phyloP scores from a whole-genome alignment of 2,329 filamentous ascomycete species.

The Calonectria pseudoturangicola region DNA sequence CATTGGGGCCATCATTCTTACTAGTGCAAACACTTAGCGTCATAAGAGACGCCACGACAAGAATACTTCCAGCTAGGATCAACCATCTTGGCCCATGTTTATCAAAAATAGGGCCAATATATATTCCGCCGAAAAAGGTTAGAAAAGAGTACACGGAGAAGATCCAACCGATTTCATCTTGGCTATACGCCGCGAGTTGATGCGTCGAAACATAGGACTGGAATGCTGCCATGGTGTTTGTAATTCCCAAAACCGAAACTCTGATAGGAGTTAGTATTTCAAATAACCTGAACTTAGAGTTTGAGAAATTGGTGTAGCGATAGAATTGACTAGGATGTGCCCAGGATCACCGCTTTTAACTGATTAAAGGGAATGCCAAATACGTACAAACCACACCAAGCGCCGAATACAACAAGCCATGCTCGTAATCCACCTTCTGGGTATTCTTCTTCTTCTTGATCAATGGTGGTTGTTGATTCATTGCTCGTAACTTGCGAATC shows the following conservation, averaged over 20 bases:
- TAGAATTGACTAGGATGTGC: too few species aligned
- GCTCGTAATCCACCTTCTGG: slow-evolving; percentile 13
- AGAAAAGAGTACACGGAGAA: slow-evolving; percentile 12
- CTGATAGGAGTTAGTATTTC: background rate
- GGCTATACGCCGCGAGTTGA: background rate
- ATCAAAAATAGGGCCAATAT: slow-evolving; percentile 8
- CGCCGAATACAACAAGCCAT: slow-evolving; percentile 15
- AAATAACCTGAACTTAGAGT: too few species aligned
- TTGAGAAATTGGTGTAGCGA: too few species aligned
- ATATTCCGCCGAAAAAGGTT: slow-evolving; percentile 5
- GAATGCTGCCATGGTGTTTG: background rate
- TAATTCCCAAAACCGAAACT: slow-evolving; percentile 5
- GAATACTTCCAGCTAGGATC: slow-evolving; percentile 1
- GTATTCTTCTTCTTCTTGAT: slow-evolving; percentile 3
- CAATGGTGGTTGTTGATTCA: background rate
- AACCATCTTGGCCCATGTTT: slow-evolving; percentile 16
- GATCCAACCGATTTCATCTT: slow-evolving; percentile 15
- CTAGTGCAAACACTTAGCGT: background rate
- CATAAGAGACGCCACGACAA: slow-evolving; percentile 1
- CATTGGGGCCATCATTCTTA: background rate
- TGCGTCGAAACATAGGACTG: background rate
- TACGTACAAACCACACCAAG: slow-evolving; percentile 18
- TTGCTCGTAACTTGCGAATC: background rate
- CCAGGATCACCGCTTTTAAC: too few species aligned
- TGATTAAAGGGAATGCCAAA: too few species aligned